Conservation (phyloP, 805 yeast genomes). For the Cyberlindnera sargentensis region DNA sequence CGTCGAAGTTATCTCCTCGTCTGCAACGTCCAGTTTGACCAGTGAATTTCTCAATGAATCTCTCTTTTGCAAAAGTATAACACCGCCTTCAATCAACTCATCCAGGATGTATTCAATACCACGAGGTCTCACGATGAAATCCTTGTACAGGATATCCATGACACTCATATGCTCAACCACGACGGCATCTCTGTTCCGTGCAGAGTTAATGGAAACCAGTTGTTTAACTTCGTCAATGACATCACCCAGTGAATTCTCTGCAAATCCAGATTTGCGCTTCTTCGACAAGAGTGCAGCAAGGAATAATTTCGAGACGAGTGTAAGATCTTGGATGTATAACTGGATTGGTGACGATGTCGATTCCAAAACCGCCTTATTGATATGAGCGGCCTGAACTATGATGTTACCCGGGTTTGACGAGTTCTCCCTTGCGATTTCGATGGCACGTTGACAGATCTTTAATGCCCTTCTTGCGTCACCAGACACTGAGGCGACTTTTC, state of each 20-base stretch:
- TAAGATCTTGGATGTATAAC: slow-evolving; percentile 46
- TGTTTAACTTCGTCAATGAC: slow-evolving; percentile 69
- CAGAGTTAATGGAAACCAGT: slow-evolving; percentile 35
- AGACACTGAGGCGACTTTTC: slow-evolving; percentile 92
- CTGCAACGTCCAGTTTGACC: slow-evolving; percentile 60
- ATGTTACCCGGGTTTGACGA: slow-evolving; percentile 23
- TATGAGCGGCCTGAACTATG: slow-evolving; percentile 63
- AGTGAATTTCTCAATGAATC: slow-evolving; percentile 62
- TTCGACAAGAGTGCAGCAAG: slow-evolving; percentile 62
- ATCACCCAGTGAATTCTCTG: slow-evolving; percentile 70
- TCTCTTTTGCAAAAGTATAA: slow-evolving; percentile 55
- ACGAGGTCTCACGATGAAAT: slow-evolving; percentile 40
- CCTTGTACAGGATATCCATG: slow-evolving; percentile 28
- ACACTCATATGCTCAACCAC: slow-evolving; percentile 26
- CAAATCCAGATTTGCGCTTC: slow-evolving; percentile 58
- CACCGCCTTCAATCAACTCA: slow-evolving; percentile 75
- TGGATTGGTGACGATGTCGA: slow-evolving; percentile 70
- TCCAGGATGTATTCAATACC: slow-evolving; percentile 54
- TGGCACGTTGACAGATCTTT: slow-evolving; percentile 81
- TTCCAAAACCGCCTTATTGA: slow-evolving; percentile 73
- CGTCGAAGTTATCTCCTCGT: slow-evolving; percentile 58
- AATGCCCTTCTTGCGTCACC: slow-evolving; percentile 96
- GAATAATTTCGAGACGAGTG: slow-evolving; percentile 66
- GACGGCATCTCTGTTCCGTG: slow-evolving; percentile 21
- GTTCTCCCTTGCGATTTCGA: slow-evolving; percentile 56